Base-by-base conservation (phyloP, 225 moss, liverwort and hornwort genomes). In the Neckera pumila region DNA sequence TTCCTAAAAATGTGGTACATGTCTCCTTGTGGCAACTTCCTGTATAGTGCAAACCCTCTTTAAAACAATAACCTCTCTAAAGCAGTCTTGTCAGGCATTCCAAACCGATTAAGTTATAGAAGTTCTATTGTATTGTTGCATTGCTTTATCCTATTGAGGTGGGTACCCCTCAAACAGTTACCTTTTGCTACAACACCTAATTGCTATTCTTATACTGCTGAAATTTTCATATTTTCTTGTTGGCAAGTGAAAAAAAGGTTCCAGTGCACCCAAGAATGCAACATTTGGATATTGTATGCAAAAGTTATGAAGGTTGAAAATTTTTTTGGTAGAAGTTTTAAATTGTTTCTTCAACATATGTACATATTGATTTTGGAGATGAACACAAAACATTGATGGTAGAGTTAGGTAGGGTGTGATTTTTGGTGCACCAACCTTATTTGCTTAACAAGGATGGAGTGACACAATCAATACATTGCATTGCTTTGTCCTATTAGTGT, bases 181-280 rank as follows among this genome's bases (percentile, higher is more conserved):
- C 17, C 45, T 47, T 73, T 74, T 11, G 73, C 28, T 17, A 17
- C 1, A 11, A 1, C 0, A 0, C 1, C 6, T 11, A 6, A 30
- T 30, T 11, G 11, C 0, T 31, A 4, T 30, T 74, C 7, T 6
- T 30, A 45, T 1, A 47, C 0, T 18, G 11, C 4, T 47, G 1
- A 8, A 26, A 40, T 14, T 40, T 40, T 30, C 17, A 28, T 10
- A 30, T 47, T 47, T 47, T 47, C 2, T 74, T 45, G 7, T 47
- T 30, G 30, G 10, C 45, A 74, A 74, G 10, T 11, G 17, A 17
- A 70, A 47, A 47, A 11, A 11, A 14, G 47, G 17, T 11, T 47
- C 18, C 28, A 47, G 30, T 0, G 2, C 18, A 30, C 2, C 11
- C 0, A 17, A 47, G 6, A 30, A 30, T 0, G 2, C 1, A 4